phyloP scores from a whole-genome alignment of 1,284 basidiomycete species.

The Leccinum pachyderme region DNA sequence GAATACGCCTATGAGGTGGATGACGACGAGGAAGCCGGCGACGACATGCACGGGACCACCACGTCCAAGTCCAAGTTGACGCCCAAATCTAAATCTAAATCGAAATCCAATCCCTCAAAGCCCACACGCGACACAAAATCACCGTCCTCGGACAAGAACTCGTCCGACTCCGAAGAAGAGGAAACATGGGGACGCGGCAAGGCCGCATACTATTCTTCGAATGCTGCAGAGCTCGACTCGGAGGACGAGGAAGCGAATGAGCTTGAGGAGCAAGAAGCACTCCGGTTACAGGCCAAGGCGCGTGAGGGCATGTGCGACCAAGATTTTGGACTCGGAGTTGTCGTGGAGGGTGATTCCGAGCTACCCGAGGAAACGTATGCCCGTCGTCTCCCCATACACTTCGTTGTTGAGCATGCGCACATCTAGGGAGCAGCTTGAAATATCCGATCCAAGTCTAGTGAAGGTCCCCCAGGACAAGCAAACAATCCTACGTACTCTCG shows the following conservation, averaged over 20 bases:
- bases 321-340: slow-evolving; percentile 84
- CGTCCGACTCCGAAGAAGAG: slow-evolving; percentile 53
- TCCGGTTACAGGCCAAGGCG: slow-evolving; percentile 73
- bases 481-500: slow-evolving; percentile 70
- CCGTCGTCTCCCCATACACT: background rate
- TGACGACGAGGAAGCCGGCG: slow-evolving; percentile 48
- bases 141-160: slow-evolving; percentile 11
- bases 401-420: slow-evolving; percentile 10
- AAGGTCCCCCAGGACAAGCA: slow-evolving; percentile 56
- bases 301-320: slow-evolving; percentile 72
- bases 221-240: slow-evolving; percentile 75
- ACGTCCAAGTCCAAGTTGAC: slow-evolving; percentile 23
- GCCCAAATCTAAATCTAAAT: slow-evolving; percentile 20
- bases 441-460: slow-evolving; percentile 20
- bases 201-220: slow-evolving; percentile 82
- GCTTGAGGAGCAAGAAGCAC: slow-evolving; percentile 87
- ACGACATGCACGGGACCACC: slow-evolving; percentile 43
- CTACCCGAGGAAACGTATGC: slow-evolving; percentile 41
- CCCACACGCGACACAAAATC: slow-evolving; percentile 19
- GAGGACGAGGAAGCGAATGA: slow-evolving; percentile 85
- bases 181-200: slow-evolving; percentile 81
- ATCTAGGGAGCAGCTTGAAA: slow-evolving; percentile 37
- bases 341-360: slow-evolving; percentile 42
- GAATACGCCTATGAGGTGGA: slow-evolving; percentile 32
- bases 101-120: slow-evolving; percentile 23